Base-by-base conservation (phyloP, 1,284 basidiomycete species). In the Hypsizygus ulmarius region DNA sequence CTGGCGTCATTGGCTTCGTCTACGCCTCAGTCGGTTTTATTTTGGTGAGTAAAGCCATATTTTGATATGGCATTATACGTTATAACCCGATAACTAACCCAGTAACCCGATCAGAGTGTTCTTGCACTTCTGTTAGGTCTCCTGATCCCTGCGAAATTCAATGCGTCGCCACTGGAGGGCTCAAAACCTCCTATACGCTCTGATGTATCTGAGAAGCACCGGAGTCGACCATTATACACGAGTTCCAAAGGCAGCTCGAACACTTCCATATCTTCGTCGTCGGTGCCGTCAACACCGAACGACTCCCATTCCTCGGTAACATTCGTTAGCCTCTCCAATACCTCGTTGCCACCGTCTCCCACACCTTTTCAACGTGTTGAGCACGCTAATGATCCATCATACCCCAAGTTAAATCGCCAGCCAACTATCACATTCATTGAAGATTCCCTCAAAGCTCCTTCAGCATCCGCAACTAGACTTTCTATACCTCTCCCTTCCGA, bases 11-110 rank as follows among this genome's bases (percentile, higher is more conserved):
- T 33, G 59, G 62, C 41, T 45, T 60, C 15, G 11, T 64, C 5
- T 52, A 58, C 36, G 65, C 61, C 36, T 55, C 44, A 1, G 49
- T 61, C 39, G 63, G 64, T 21, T 61, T 65, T 41, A 52, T 49
- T 44, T 48, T 66, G 58, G 64, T 65, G 48, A 42, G 64, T 54
- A 7, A 11, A 11, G 30, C 9, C 21, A 28, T 39, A 11, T 32
- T 30, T 25, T n/a, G n/a, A 36, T 3, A 28, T 28, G 4, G 36
- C 7, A n/a, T 18, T 32, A 16, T 19, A 28, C 10, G 21, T 34
- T 25, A 27, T 39, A 40, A 45, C 36, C 32, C 30, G 10, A 14
- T 30, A 7, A 32, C 21, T 35, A 40, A 45, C 36, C 32, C 30
- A 14, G 10, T 30, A 7, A 32, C 21, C 32, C 8, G 10, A 35